Conservation (phyloP, 306 rosid genomes). For the Quercus wislizeni region DNA sequence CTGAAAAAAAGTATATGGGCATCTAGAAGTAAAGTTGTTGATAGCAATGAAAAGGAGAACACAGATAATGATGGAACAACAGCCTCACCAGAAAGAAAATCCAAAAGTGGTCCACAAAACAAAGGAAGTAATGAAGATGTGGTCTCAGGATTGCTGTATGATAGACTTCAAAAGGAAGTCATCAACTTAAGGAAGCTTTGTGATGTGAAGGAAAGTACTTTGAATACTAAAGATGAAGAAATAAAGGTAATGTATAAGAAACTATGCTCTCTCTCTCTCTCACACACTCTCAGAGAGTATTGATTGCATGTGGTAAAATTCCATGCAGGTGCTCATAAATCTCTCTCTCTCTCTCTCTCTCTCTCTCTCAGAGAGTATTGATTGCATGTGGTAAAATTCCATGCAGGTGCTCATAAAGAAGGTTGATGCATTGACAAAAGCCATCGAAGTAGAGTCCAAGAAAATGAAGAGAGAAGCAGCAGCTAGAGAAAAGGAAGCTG, state of each 20-base stretch:
- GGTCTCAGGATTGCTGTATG: slow-evolving; percentile 89
- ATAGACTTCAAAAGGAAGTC: slow-evolving; percentile 81
- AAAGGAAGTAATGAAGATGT: slow-evolving; percentile 43
- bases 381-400: slow-evolving; percentile 18
- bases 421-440: slow-evolving; percentile 75
- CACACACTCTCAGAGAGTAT: background rate
- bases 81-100: slow-evolving; percentile 28
- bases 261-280: background rate
- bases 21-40: slow-evolving; percentile 65
- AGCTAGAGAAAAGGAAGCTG: slow-evolving; percentile 76
- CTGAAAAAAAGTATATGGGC: slow-evolving; percentile 69
- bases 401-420: slow-evolving; percentile 72
- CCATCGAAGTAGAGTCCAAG: slow-evolving; percentile 84
- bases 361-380: slow-evolving; percentile 1
- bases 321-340: slow-evolving; percentile 61
- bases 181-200: slow-evolving; percentile 64
- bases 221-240: slow-evolving; percentile 73
- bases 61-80: slow-evolving; percentile 23
- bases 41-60: slow-evolving; percentile 64
- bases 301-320: slow-evolving; percentile 22
- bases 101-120: slow-evolving; percentile 19
- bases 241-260: slow-evolving; percentile 54
- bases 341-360: background rate
- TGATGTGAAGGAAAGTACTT: slow-evolving; percentile 53
- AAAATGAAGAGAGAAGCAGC: slow-evolving; percentile 84